phyloP scores from a whole-genome alignment of 306 rosid genomes.

The Inga leiocalycina region DNA sequence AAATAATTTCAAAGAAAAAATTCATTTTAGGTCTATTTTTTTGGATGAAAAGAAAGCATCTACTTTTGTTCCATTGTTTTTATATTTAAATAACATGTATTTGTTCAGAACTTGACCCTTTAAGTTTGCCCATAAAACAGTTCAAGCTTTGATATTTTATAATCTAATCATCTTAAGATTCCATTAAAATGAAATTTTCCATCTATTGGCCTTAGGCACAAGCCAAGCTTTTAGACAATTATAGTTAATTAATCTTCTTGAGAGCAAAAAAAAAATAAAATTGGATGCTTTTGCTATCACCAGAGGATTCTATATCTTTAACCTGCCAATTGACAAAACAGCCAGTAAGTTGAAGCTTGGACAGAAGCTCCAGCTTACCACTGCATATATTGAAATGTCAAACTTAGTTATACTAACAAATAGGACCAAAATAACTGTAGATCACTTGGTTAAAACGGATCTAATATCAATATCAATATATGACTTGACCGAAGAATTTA shows the following conservation, averaged over 20 bases:
- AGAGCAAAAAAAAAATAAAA: not conserved
- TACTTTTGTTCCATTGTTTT: not conserved
- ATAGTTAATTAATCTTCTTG: not conserved
- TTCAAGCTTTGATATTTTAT: not conserved
- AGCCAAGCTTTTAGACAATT: not conserved
- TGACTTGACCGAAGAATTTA: constrained; percentile 18
- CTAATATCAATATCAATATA: not conserved
- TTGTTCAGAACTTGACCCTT: not conserved
- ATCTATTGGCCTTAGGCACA: not conserved
- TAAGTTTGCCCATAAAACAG: not conserved
- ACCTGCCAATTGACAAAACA: constrained; percentile 8
- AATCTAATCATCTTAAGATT: not conserved
- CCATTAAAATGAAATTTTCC: not conserved
- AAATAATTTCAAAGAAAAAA: not conserved
- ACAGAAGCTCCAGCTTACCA: not conserved
- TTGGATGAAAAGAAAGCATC: not conserved
- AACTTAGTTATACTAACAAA: constrained; percentile 14
- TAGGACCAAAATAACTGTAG: not conserved
- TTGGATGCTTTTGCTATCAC: not conserved
- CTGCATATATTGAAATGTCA: constrained; percentile 5
- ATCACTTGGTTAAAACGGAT: constrained; percentile 18
- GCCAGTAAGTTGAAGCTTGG: constrained; percentile 13
- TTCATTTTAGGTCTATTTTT: not conserved
- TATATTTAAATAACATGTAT: not conserved
- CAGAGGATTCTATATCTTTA: not conserved